phyloP scores from a whole-genome alignment of 768 basidiomycete genomes.

The Clitopilus hobsonii region DNA sequence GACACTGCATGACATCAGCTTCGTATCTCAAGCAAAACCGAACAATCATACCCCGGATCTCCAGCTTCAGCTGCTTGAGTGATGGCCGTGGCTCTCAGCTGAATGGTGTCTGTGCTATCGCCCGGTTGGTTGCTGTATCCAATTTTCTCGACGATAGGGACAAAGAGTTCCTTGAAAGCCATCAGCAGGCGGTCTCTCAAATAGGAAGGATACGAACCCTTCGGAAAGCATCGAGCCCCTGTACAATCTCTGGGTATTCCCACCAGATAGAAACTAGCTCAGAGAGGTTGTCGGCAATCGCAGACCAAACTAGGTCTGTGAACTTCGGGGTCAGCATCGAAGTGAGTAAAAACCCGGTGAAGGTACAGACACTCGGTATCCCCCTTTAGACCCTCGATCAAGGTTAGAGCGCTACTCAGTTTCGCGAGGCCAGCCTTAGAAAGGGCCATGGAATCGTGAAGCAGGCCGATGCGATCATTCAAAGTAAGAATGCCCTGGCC shows the following conservation, averaged over 20 bases:
- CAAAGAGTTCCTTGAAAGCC: slow-evolving; percentile 52
- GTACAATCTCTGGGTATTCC: slow-evolving; percentile 59
- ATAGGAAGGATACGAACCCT: slow-evolving; percentile 33
- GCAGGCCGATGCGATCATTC: slow-evolving; percentile 85
- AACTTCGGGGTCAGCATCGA: slow-evolving; percentile 1
- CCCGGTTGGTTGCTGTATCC: slow-evolving; percentile 68
- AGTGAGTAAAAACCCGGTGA: neutral
- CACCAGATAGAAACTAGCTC: slow-evolving; percentile 71
- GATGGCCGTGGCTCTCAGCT: slow-evolving; percentile 75
- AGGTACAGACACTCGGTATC: slow-evolving; percentile 70
- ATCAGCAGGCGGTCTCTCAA: neutral
- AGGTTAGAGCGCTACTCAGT: slow-evolving; percentile 70
- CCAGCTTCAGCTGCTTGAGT: slow-evolving; percentile 32
- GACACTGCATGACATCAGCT: slow-evolving; percentile 40
- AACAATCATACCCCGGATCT: slow-evolving; percentile 17
- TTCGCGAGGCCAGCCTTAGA: slow-evolving; percentile 76
- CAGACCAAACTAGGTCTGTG: slow-evolving; percentile 81
- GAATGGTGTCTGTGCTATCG: slow-evolving; percentile 65
- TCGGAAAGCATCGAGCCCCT: slow-evolving; percentile 55
- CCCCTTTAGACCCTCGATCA: slow-evolving; percentile 61
- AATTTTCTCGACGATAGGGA: slow-evolving; percentile 71
- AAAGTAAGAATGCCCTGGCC: slow-evolving; percentile 61
- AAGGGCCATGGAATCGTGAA: slow-evolving; percentile 77
- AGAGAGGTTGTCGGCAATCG: slow-evolving; percentile 53
- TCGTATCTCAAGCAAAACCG: neutral